Conservation (phyloP, 805 yeast species). For the Candida ipomoeae region DNA sequence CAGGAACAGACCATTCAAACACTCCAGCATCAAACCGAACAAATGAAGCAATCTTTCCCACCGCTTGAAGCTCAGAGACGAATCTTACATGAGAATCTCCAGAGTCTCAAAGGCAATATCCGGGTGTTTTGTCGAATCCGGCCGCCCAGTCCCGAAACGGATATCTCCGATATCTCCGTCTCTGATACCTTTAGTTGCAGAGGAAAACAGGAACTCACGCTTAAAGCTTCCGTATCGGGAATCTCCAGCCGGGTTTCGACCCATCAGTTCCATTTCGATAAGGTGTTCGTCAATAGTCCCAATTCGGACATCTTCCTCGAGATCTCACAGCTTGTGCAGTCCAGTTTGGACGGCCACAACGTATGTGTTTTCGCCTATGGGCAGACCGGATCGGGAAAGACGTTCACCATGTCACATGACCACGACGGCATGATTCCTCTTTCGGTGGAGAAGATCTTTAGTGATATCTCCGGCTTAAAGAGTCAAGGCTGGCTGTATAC, state of each 20-base stretch:
- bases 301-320: conserved; percentile 76
- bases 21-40: conserved; percentile 5
- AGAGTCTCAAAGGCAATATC: conserved; percentile 87
- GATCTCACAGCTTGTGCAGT: conserved; percentile 77
- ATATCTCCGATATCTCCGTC: conserved; percentile 2
- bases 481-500: conserved; percentile 60
- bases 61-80: conserved; percentile 58
- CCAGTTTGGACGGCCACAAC: conserved; percentile 67
- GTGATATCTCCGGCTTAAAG: conserved; percentile 44
- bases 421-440: conserved; percentile 77
- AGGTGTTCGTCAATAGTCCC: conserved; percentile 55
- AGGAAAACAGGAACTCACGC: conserved; percentile 32
- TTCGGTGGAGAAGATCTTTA: conserved; percentile 68
- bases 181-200: conserved; percentile 29
- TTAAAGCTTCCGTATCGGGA: conserved; percentile 8
- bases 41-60: conserved; percentile 29
- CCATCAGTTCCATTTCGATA: conserved; percentile 64
- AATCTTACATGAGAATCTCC: conserved; percentile 64
- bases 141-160: conserved; percentile 35
- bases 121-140: conserved; percentile 85
- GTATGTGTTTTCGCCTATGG: conserved; percentile 97
- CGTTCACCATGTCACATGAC: conserved; percentile 77
- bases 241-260: not conserved
- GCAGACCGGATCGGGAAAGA: conserved; percentile 91
- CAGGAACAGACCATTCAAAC: conserved; percentile 10